phyloP scores from a whole-genome alignment of 169 alveolate species.

The Besnoitia besnoiti region DNA sequence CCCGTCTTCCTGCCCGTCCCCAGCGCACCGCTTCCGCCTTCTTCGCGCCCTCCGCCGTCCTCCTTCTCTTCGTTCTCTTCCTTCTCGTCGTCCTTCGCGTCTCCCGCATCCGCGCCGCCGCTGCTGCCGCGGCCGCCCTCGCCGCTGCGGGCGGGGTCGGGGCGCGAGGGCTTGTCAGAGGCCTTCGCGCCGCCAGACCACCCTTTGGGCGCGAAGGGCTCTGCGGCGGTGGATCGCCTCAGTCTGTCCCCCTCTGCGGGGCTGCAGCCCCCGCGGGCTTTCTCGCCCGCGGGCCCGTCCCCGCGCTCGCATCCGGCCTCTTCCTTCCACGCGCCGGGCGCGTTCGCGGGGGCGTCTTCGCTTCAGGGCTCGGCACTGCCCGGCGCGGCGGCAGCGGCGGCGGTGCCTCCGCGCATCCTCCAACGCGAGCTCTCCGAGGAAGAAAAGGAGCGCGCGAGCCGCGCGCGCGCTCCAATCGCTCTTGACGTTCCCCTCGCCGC shows the following conservation, averaged over 20 bases:
- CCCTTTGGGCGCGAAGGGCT: neutral
- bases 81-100: neutral
- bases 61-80: neutral
- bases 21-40: neutral
- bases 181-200: neutral
- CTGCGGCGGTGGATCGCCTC: neutral
- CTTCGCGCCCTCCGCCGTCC: neutral
- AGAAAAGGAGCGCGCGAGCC: neutral
- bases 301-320: too few relatives aligned
- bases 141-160: neutral
- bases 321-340: too few relatives aligned
- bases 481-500: neutral
- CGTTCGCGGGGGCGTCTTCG: neutral
- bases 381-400: neutral
- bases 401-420: neutral
- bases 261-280: neutral
- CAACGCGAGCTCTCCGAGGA: neutral
- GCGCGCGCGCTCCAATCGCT: neutral
- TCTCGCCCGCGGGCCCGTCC: too few relatives aligned
- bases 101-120: constrained; percentile 7
- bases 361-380: neutral
- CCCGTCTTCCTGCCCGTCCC: neutral
- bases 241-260: neutral
- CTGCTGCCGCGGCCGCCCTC: neutral
- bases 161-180: neutral